phyloP scores from a whole-genome alignment of 345 rosid species.

The Eucalyptus cloeziana region DNA sequence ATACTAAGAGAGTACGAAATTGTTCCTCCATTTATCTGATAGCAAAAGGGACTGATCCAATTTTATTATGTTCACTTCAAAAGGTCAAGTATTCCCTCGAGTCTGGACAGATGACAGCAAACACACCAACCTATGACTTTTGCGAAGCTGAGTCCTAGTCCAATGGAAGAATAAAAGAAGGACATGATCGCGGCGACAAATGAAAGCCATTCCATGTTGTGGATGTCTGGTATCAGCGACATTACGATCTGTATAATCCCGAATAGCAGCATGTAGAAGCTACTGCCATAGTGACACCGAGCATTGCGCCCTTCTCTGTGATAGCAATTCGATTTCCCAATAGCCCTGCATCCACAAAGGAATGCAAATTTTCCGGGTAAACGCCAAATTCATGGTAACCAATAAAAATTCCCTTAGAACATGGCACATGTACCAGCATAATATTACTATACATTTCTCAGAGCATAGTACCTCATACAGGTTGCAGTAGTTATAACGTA shows the following conservation, averaged over 20 bases:
- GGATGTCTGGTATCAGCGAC: conserved; percentile 20
- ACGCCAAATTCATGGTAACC: not conserved
- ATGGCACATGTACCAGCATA: not conserved
- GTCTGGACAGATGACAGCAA: not conserved
- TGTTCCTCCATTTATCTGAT: not conserved
- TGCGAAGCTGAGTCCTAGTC: conserved; percentile 11
- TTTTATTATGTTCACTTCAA: not conserved
- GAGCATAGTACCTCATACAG: conserved; percentile 27
- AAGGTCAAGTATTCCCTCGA: not conserved
- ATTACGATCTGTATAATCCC: conserved; percentile 9
- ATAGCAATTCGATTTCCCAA: not conserved
- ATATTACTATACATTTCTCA: not conserved
- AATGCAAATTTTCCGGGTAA: no score
- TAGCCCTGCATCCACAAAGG: not conserved
- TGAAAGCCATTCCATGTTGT: conserved; percentile 19
- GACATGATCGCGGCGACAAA: conserved; percentile 20
- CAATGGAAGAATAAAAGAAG: conserved; percentile 14
- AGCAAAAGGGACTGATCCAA: not conserved
- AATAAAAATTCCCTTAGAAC: not conserved
- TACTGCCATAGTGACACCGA: not conserved
- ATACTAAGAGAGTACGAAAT: conserved; percentile 25
- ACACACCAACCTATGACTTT: conserved; percentile 6
- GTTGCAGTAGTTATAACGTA: conserved; percentile 33
- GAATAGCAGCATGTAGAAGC: not conserved
- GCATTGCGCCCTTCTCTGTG: not conserved